Base-by-base conservation (phyloP, 2,329 filamentous ascomycete species). In the Pseudovirgaria hyperparasitica region DNA sequence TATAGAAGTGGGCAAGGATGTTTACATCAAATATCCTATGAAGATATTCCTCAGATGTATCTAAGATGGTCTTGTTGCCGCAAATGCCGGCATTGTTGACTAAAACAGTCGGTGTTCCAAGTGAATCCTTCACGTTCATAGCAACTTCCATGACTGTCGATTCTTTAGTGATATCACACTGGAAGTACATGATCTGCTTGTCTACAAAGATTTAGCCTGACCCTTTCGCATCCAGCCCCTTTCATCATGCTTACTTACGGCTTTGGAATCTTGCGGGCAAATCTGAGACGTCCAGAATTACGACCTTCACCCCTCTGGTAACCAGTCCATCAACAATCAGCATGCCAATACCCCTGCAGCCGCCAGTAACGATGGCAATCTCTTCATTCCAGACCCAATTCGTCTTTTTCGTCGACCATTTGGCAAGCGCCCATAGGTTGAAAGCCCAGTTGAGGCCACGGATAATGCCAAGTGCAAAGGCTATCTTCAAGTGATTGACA, bases 81-180 rank as follows among this genome's bases (percentile, higher is more conserved):
- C 42, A 38, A 14, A 54, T 45, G 2, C 50, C 51, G 4, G 52
- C 52, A 14, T 55, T 55, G 22, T 55, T 55, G 19, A 55, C 31
- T 1, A 55, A 42, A 7, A 55, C 48, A 0, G 40, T 39, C 2
- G 50, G 50, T 1, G 39, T 22, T 5, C 52, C 50, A 4, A 51
- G 16, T 1, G 29, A 30, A 3, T 26, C 26, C 8, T 30, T 38
- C 21, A 54, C 40, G 2, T 33, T 22, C 6, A 45, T 36, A 1
- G 50, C 50, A 3, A 45, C 33, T 0, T 32, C 22, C 11, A 34
- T 32, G n/a, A 54, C 43, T 3, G 45, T 40, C 4, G 29, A 11
- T 3, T 49, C 35, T 8, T 46, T 30, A 5, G 49, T 49, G 16
- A 55, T 42, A 27, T 55, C 49, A 40, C 52, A 54, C 9, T 32